Evolutionary conservation across 352 stramenopile species (phyloP).

Genomic region (Phytophthora vignae): DNA sequence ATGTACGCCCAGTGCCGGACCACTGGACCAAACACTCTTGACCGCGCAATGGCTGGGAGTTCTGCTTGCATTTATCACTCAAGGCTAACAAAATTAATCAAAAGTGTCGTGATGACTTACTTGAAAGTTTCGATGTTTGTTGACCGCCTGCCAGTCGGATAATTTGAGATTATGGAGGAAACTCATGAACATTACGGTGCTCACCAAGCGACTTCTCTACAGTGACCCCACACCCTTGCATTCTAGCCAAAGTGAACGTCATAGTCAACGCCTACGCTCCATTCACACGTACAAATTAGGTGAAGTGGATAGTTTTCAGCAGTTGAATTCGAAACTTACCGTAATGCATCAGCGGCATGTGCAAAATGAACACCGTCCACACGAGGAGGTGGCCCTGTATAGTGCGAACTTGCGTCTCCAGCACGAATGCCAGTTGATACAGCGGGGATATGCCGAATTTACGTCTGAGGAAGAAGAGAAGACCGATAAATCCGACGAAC

Average conservation of each 20-base stretch:
- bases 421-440: conserved; percentile 31
- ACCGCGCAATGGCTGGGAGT: background rate
- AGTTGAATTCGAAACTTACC: conserved; percentile 17
- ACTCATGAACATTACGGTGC: too few species aligned
- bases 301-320: background rate
- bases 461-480: conserved; percentile 19
- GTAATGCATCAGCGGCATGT: conserved; percentile 31
- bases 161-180: too few species aligned
- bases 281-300: background rate
- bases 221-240: too few species aligned
- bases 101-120: background rate
- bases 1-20: background rate
- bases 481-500: conserved; percentile 18
- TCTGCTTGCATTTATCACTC: background rate
- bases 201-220: too few species aligned
- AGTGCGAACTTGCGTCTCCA: conserved; percentile 25
- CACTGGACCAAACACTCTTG: background rate
- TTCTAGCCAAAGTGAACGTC: conserved; percentile 3
- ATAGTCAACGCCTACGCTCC: conserved; percentile 23
- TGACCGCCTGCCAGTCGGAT: too few species aligned
- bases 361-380: conserved; percentile 31
- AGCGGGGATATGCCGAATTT: conserved; percentile 36
- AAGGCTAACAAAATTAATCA: background rate
- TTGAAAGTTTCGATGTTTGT: background rate
- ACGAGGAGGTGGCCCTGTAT: conserved; percentile 27